These are phyloP conservation scores for Amylocystis lapponica DNA, from an alignment of 768 basidiomycete genomes.

Conservation along the genomic window DNA sequence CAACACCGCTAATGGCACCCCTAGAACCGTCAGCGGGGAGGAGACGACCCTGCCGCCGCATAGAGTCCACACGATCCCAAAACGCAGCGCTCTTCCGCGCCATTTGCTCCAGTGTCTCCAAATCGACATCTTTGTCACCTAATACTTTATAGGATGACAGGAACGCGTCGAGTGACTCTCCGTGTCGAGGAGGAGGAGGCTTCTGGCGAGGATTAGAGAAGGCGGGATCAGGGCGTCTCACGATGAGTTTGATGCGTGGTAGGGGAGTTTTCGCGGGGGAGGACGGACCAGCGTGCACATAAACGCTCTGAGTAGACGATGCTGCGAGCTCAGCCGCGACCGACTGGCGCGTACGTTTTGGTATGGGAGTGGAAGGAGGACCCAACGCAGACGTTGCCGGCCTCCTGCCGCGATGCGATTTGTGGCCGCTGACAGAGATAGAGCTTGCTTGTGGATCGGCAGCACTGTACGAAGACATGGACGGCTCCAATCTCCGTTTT, in stretches of 20 bases:
- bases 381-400: too few relatives aligned
- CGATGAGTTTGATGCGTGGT: conserved; percentile 62
- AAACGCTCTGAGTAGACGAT: too few relatives aligned
- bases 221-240: conserved; percentile 54
- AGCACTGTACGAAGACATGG: not conserved
- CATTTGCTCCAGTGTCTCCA: conserved; percentile 30
- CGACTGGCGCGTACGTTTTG: too few relatives aligned
- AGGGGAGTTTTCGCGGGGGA: conserved; percentile 32
- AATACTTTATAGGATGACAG: conserved; percentile 59
- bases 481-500: not conserved
- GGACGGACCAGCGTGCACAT: not conserved
- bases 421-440: too few relatives aligned
- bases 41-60: conserved; percentile 43
- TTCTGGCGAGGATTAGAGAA: conserved; percentile 65
- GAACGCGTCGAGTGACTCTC: conserved; percentile 48
- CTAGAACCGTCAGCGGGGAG: conserved; percentile 13
- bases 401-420: too few relatives aligned
- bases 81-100: conserved; percentile 40
- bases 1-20: too few relatives aligned
- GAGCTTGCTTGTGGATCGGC: not conserved
- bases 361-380: too few relatives aligned
- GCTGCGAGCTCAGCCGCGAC: too few relatives aligned
- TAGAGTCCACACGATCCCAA: conserved; percentile 35
- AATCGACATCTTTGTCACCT: conserved; percentile 42
- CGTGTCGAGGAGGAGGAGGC: conserved; percentile 46